phyloP scores from a whole-genome alignment of 345 rosid species.

The Erodium maritimum region DNA sequence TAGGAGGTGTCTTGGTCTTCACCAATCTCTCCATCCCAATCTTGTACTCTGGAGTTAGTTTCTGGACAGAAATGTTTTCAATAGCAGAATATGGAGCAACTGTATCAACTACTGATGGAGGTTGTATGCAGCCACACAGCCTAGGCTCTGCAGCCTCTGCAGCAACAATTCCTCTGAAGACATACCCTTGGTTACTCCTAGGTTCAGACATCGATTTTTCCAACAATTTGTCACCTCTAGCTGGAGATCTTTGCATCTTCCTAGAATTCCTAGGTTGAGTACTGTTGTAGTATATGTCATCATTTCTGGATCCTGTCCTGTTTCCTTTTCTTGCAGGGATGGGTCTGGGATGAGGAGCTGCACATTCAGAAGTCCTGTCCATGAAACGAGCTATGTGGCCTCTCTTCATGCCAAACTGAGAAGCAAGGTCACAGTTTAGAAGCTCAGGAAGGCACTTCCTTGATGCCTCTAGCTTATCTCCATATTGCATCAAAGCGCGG shows the following conservation, averaged over 20 bases:
- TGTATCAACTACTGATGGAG: conserved; percentile 38
- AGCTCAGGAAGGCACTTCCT: conserved; percentile 39
- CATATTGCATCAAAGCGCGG: conserved; percentile 43
- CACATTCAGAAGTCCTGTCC: conserved; percentile 29
- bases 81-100: conserved; percentile 38
- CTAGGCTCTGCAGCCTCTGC: conserved; percentile 44
- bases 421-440: conserved; percentile 32
- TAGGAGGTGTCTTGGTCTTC: conserved; percentile 39
- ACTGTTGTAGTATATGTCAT: conserved; percentile 17
- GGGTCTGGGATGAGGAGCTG: conserved; percentile 25
- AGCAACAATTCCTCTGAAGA: conserved; percentile 55
- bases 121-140: conserved; percentile 46
- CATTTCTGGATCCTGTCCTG: conserved; percentile 17
- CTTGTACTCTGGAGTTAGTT: conserved; percentile 41
- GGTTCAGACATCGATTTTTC: conserved; percentile 44
- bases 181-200: conserved; percentile 40
- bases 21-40: conserved; percentile 43
- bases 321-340: conserved; percentile 11
- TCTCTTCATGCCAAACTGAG: conserved; percentile 49
- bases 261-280: conserved; percentile 13
- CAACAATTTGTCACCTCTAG: conserved; percentile 21
- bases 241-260: conserved; percentile 17
- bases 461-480: conserved; percentile 42
- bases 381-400: conserved; percentile 46
- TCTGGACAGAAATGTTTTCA: conserved; percentile 40